Percentiles rank a stretch among this genome's conserved stretches.
These are phyloP conservation scores for Boletus sensibilis DNA, from an alignment of 768 basidiomycete genomes.

Conservation along the genomic window DNA sequence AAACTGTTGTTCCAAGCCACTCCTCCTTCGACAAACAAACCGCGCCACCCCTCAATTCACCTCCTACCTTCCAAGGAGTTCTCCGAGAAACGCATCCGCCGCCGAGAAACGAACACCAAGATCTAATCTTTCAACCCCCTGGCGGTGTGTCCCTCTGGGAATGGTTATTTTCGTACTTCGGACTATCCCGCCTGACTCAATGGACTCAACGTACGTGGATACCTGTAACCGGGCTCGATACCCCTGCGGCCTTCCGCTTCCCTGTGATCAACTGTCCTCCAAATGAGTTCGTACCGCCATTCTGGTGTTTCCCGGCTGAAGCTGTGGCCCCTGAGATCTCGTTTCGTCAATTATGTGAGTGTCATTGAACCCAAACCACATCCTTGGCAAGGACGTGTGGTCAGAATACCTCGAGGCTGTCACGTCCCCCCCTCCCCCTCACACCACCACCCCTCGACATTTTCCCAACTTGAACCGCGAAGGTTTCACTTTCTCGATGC, in stretches of 20 bases:
- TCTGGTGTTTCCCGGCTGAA: conserved; percentile 7
- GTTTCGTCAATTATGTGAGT: conserved; percentile 4
- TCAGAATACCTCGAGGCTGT: conserved; percentile 14
- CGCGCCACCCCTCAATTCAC: neutral
- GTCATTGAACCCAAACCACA: conserved; percentile 6
- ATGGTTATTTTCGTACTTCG: conserved; percentile 26
- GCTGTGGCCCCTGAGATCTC: conserved; percentile 11
- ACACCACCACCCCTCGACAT: too few relatives aligned
- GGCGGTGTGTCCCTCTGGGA: conserved; percentile 15
- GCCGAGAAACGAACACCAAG: conserved; percentile 6
- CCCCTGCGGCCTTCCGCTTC: conserved; percentile 31
- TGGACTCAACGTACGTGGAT: neutral
- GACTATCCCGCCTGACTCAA: conserved; percentile 17
- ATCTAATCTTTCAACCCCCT: conserved; percentile 28
- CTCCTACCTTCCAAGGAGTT: conserved; percentile 6
- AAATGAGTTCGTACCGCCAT: conserved; percentile 21
- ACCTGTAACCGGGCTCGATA: conserved; percentile 11
- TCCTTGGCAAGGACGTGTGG: neutral
- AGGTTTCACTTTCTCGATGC: conserved; percentile 21
- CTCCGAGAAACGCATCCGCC: neutral
- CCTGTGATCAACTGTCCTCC: conserved; percentile 19
- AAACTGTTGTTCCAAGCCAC: conserved; percentile 12
- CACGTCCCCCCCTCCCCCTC: neutral
- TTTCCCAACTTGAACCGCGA: conserved; percentile 25
- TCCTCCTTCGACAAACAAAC: conserved; percentile 4